phyloP scores from a whole-genome alignment of 805 yeast genomes.

The Candida tallmaniae region DNA sequence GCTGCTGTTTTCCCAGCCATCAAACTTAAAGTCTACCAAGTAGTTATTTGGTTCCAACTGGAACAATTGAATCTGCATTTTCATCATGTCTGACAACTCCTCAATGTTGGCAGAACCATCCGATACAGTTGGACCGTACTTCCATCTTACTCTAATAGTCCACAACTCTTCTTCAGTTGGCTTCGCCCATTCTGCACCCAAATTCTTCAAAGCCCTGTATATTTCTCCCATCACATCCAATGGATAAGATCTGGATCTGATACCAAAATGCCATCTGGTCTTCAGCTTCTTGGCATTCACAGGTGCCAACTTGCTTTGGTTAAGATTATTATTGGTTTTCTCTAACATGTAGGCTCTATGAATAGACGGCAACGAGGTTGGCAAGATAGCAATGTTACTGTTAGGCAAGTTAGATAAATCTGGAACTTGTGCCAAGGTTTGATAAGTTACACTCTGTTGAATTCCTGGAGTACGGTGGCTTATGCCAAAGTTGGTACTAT shows the following conservation, averaged over 20 bases:
- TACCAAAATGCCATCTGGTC: constrained; percentile 98
- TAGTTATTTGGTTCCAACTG: constrained; percentile 95
- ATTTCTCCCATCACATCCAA: constrained; percentile 98
- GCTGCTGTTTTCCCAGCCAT: constrained; percentile 75
- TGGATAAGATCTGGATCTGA: constrained; percentile 92
- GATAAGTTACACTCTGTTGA: constrained; percentile 43
- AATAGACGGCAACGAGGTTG: constrained; percentile 90
- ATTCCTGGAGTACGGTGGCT: constrained; percentile 36
- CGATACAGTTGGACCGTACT: constrained; percentile 45
- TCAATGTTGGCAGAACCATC: constrained; percentile 9
- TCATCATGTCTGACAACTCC: constrained; percentile 65
- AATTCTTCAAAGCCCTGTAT: constrained; percentile 84
- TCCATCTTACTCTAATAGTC: constrained; percentile 96
- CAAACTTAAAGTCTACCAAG: constrained; percentile 94
- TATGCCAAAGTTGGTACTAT: constrained; percentile 15
- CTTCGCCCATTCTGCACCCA: constrained; percentile 97
- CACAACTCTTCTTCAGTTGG: constrained; percentile 93
- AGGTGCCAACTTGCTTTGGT: constrained; percentile 37
- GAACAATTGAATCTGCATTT: constrained; percentile 94
- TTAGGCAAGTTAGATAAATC: constrained; percentile 52
- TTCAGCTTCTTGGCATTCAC: constrained; percentile 77
- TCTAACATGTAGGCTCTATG: constrained; percentile 91
- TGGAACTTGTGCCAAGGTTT: constrained; percentile 44
- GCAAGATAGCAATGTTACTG: constrained; percentile 86
- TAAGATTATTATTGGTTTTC: constrained; percentile 16